Percentiles rank a stretch among this genome's conserved stretches.
phyloP scores from a whole-genome alignment of 139 green algal genomes.

The Coelastrella sp. region DNA sequence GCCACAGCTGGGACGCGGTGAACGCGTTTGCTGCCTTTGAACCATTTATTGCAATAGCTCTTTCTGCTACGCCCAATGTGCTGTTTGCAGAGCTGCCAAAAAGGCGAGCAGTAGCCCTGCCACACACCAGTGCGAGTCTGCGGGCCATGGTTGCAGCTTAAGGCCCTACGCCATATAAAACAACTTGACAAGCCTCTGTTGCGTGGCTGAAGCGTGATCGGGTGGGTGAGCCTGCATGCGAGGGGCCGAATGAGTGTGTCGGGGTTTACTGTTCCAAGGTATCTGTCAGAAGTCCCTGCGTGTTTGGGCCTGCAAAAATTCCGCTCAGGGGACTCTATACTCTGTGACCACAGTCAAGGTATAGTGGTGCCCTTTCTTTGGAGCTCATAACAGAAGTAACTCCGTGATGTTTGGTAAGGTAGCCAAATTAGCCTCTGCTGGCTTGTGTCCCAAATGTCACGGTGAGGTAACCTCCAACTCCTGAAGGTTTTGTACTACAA shows the following conservation, averaged over 20 bases:
- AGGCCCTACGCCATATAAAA: background rate
- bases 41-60: conserved; percentile 1
- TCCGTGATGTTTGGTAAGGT: no score
- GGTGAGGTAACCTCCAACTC: no score
- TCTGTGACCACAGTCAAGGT: no score
- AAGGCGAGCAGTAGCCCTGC: background rate
- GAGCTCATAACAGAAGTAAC: no score
- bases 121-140: background rate
- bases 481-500: no score
- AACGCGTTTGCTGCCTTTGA: conserved; percentile 4
- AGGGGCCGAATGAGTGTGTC: background rate
- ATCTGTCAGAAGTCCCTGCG: background rate
- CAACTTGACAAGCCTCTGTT: background rate
- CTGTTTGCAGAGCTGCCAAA: background rate
- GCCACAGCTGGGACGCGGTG: background rate
- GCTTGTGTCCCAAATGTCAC: no score
- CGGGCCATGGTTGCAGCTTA: conserved; percentile 11
- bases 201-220: background rate
- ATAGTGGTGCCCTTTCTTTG: no score
- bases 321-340: no score
- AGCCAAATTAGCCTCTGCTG: no score
- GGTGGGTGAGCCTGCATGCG: background rate
- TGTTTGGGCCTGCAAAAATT: no score
- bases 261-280: background rate
- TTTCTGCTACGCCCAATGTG: conserved; percentile 20